Conservation (phyloP, 2,329 filamentous ascomycete species). For the Fusarium paranaense region DNA sequence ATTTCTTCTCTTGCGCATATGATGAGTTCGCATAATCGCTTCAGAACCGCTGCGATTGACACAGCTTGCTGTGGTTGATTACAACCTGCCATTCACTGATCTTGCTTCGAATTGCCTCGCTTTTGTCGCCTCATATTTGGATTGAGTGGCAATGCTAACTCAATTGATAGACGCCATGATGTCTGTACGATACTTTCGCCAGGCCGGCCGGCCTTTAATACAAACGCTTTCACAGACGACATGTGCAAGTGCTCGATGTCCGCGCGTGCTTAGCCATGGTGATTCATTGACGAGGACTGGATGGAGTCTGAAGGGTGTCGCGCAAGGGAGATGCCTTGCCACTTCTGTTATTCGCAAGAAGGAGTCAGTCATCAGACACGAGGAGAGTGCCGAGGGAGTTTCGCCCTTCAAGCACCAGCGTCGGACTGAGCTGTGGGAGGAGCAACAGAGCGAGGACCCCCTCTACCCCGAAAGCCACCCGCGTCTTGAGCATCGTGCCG, state of each 20-base stretch:
- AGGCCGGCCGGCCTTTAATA: constrained; percentile 48
- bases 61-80: constrained; percentile 59
- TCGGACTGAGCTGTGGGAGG: constrained; percentile 47
- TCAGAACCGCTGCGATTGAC: constrained; percentile 66
- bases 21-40: constrained; percentile 59
- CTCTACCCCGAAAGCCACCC: constrained; percentile 52
- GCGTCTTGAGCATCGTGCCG: constrained; percentile 45
- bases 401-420: constrained; percentile 54
- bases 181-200: constrained; percentile 51
- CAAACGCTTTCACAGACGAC: constrained; percentile 23
- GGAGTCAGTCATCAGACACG: constrained; percentile 17
- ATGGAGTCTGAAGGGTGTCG: constrained; percentile 12
- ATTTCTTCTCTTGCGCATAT: constrained; percentile 40
- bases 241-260: constrained; percentile 23
- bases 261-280: constrained; percentile 11
- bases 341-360: constrained; percentile 26
- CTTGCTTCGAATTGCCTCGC: constrained; percentile 20
- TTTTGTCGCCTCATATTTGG: constrained; percentile 17
- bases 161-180: constrained; percentile 51
- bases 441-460: constrained; percentile 49
- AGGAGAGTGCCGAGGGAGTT: constrained; percentile 40
- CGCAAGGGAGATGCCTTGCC: constrained; percentile 33
- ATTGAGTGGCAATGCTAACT: constrained; percentile 32
- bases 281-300: constrained; percentile 23
- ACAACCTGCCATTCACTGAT: constrained; percentile 56